Conservation (phyloP, 1,139 yeast genomes). For the Maudiozyma humilis region DNA sequence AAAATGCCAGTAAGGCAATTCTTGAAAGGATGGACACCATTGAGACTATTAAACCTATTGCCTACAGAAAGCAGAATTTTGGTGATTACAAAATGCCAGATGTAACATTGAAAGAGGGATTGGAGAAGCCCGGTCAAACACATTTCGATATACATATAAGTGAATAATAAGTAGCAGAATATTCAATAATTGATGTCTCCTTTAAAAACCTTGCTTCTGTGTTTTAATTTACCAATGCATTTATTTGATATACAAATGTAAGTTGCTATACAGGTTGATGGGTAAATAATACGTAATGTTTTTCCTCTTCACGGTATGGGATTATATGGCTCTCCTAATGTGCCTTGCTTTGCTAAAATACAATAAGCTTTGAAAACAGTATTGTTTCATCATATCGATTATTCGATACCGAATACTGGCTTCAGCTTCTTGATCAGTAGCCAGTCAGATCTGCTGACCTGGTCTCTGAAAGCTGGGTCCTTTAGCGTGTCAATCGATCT, state of each 20-base stretch:
- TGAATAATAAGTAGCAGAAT: background rate
- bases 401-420: constrained; percentile 55
- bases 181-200: background rate
- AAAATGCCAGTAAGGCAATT: constrained; percentile 5
- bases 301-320: background rate
- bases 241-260: constrained; percentile 4
- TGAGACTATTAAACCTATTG: constrained; percentile 12
- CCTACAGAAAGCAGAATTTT: constrained; percentile 19
- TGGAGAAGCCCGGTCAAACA: constrained; percentile 11
- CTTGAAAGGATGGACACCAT: constrained; percentile 10
- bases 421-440: constrained; percentile 79
- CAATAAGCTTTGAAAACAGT: no score
- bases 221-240: constrained; percentile 5
- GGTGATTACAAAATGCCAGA: constrained; percentile 20
- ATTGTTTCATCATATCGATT: no score
- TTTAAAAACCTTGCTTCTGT: no score
- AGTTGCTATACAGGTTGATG: constrained; percentile 3
- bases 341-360: no score
- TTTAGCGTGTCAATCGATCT: constrained; percentile 92
- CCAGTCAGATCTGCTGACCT: constrained; percentile 95
- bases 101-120: constrained; percentile 10
- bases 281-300: constrained; percentile 2
- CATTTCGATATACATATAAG: constrained; percentile 13
- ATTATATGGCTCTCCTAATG: background rate
- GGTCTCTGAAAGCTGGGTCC: constrained; percentile 94